Evolutionary conservation across 23 red algal species (phyloP).

Genomic region (Gracilaria domingensis): DNA sequence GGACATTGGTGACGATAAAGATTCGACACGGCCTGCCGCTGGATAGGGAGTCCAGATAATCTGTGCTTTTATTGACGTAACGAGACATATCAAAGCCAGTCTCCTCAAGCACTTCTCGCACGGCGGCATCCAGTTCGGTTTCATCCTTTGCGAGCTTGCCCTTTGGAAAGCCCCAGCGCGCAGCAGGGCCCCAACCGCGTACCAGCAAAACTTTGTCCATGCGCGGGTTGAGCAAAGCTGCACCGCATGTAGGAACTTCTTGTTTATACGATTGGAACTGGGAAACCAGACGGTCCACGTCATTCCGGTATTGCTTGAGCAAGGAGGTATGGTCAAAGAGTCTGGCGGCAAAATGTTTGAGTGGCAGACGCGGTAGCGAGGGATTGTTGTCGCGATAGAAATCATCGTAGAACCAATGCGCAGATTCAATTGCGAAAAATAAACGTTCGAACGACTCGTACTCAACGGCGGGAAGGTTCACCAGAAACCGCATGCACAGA

Average conservation of each 20-base stretch:
- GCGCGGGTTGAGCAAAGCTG: slow-evolving; percentile 66
- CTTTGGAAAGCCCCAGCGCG: slow-evolving; percentile 98
- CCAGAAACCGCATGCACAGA: slow-evolving; percentile 91
- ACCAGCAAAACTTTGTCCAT: slow-evolving; percentile 94
- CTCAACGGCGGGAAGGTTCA: slow-evolving; percentile 88
- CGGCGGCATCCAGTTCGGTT: slow-evolving; percentile 64
- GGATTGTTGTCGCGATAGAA: slow-evolving; percentile 87
- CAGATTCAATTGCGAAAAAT: slow-evolving; percentile 97
- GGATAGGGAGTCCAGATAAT: slow-evolving; percentile 49
- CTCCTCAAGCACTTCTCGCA: slow-evolving; percentile 92
- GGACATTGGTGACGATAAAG: slow-evolving; percentile 82
- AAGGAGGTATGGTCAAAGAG: slow-evolving; percentile 81
- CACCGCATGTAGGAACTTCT: slow-evolving; percentile 91
- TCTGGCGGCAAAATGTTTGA: slow-evolving; percentile 82
- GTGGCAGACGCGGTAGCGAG: slow-evolving; percentile 72
- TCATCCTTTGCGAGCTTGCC: slow-evolving; percentile 97
- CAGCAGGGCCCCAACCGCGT: slow-evolving; percentile 65
- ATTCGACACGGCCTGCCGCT: slow-evolving; percentile 68
- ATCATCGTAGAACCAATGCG: slow-evolving; percentile 99
- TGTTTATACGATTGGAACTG: slow-evolving; percentile 95
- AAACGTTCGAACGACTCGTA: slow-evolving; percentile 95
- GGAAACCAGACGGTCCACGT: slow-evolving; percentile 73
- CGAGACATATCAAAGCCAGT: slow-evolving; percentile 89
- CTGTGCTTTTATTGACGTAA: slow-evolving; percentile 50
- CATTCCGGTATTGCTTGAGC: slow-evolving; percentile 66